A percentile compares a stretch with the other conserved stretches of the same genome.
Evolutionary conservation across 305 asterid genomes (phyloP).

Genomic region (Nicotiana rustica): DNA sequence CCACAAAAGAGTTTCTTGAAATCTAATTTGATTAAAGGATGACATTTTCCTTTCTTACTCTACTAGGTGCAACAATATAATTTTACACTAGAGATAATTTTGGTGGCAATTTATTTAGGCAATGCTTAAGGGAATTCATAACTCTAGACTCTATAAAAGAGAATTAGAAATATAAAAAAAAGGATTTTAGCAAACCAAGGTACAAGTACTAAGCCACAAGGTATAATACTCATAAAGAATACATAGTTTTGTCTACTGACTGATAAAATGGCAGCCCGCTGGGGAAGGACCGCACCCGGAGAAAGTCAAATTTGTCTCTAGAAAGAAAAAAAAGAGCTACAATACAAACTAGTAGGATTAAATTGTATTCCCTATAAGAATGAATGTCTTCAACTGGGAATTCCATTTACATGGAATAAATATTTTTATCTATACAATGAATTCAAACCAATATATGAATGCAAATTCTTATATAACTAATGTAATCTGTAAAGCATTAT

Average conservation of each 20-base stretch:
- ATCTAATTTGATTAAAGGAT: no score
- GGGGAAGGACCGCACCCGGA: no score
- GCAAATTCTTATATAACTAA: constrained; percentile 8
- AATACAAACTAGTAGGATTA: background rate
- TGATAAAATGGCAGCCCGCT: background rate
- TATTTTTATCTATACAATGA: background rate
- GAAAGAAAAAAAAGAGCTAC: background rate
- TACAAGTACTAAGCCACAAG: background rate
- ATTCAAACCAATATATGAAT: background rate
- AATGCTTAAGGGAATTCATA: no score
- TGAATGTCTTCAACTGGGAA: constrained; percentile 6
- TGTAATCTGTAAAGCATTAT: background rate
- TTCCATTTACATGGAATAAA: constrained; percentile 26
- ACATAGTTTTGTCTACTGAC: background rate
- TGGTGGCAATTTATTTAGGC: background rate
- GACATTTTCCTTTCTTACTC: background rate
- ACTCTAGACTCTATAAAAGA: no score
- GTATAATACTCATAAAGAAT: background rate
- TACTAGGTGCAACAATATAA: background rate
- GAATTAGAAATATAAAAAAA: no score
- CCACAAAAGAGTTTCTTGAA: no score
- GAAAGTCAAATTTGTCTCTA: constrained; percentile 1
- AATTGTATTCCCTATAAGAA: background rate
- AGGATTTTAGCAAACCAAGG: no score
- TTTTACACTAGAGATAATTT: background rate